Percentiles rank a stretch among this genome's conserved stretches.
phyloP scores from a whole-genome alignment of 176 grass and related monocot species.

The Themeda triandra region DNA sequence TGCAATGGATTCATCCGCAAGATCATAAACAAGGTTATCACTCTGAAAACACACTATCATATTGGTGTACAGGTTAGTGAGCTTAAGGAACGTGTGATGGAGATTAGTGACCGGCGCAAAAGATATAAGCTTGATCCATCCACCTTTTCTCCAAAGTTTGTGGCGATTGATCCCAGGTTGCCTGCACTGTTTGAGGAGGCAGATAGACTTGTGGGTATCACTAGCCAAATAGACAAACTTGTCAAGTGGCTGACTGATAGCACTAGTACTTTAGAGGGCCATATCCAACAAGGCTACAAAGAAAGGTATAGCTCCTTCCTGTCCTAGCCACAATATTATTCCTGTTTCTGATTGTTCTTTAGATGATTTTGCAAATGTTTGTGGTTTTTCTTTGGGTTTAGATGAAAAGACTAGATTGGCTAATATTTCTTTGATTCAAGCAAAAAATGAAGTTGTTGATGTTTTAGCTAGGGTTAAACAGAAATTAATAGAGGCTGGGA shows the following conservation, averaged over 20 bases:
- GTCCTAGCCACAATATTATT: no score
- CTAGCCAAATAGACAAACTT: constrained; percentile 3
- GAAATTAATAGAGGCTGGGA: no score
- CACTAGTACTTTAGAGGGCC: neutral
- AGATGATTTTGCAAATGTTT: no score
- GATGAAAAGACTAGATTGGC: no score
- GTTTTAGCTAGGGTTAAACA: no score
- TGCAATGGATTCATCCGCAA: neutral
- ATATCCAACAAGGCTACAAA: no score
- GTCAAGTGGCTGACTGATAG: neutral
- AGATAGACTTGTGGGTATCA: constrained; percentile 23
- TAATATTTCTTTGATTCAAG: no score
- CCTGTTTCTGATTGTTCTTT: no score
- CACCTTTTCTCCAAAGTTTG: neutral
- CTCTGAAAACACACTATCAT: neutral
- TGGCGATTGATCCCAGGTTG: constrained; percentile 16
- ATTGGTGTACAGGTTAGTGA: neutral
- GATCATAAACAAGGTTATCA: neutral
- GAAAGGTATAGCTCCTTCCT: no score
- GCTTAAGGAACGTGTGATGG: neutral
- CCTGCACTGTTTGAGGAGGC: constrained; percentile 24
- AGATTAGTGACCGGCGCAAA: constrained; percentile 7
- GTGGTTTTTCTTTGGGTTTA: no score
- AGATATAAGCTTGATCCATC: constrained; percentile 20
- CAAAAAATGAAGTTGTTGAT: no score